Evolutionary conservation across 208 protist genomes (phyloP).

Genomic region (Tritrichomonas musculus): DNA sequence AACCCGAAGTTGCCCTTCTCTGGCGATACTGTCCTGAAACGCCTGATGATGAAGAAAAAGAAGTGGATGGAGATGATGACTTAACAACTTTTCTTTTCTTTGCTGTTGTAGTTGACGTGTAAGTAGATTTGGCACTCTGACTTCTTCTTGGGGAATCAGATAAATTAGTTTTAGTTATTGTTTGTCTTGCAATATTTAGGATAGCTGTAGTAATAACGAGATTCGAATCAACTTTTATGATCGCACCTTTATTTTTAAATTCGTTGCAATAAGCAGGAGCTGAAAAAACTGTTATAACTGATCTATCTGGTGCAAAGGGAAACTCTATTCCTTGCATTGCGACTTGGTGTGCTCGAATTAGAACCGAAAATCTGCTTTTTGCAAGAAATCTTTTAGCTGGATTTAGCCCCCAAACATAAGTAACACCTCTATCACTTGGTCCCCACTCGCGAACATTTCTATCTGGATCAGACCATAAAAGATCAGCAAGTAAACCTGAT

Average conservation of each 20-base stretch:
- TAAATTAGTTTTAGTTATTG: too few species aligned
- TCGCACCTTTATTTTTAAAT: constrained; percentile 84
- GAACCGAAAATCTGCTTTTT: constrained; percentile 94
- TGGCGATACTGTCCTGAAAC: too few species aligned
- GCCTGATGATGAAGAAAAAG: too few species aligned
- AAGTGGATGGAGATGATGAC: too few species aligned
- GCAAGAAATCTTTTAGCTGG: constrained; percentile 91
- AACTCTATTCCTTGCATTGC: constrained; percentile 81
- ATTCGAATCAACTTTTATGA: neutral
- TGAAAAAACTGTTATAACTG: constrained; percentile 98
- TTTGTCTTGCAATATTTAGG: neutral
- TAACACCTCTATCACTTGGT: constrained; percentile 95
- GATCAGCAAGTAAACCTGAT: constrained; percentile 88
- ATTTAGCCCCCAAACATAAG: constrained; percentile 91
- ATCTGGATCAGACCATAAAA: constrained; percentile 97
- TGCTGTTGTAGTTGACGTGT: too few species aligned
- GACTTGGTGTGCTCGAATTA: constrained; percentile 95
- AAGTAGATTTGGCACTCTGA: too few species aligned
- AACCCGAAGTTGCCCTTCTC: too few species aligned
- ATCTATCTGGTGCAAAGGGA: constrained; percentile 81
- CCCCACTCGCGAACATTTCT: constrained; percentile 78
- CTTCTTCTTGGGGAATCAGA: too few species aligned
- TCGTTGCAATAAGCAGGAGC: constrained; percentile 98
- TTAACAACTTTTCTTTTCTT: too few species aligned
- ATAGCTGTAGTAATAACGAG: neutral